Conservation (phyloP, 1,284 basidiomycete genomes). For the Polyporus tsugae region DNA sequence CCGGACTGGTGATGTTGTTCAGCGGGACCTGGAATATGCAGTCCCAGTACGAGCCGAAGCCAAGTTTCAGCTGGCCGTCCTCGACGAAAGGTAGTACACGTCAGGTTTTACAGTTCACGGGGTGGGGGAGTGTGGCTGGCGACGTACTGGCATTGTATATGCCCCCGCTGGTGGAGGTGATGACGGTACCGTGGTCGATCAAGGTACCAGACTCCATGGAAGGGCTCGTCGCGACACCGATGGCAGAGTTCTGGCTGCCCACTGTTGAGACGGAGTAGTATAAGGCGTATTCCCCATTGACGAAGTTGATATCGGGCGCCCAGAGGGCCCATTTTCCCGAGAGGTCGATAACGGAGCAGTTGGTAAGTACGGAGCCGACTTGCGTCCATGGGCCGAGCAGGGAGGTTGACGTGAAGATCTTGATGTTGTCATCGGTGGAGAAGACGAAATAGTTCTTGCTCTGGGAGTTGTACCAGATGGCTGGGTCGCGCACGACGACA, state of each 20-base stretch:
- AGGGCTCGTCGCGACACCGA: constrained; percentile 43
- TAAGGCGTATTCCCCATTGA: constrained; percentile 34
- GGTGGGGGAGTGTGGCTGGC: background rate
- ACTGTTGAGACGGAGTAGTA: constrained; percentile 45
- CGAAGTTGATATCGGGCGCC: constrained; percentile 28
- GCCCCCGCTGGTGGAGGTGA: constrained; percentile 39
- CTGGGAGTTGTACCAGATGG: constrained; percentile 14
- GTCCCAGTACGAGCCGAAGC: constrained; percentile 22
- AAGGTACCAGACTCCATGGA: constrained; percentile 44
- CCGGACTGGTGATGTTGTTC: background rate
- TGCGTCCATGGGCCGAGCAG: constrained; percentile 25
- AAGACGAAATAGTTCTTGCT: constrained; percentile 20
- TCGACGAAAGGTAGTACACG: constrained; percentile 20
- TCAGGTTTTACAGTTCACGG: constrained; percentile 1
- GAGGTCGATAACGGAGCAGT: constrained; percentile 22
- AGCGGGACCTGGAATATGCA: constrained; percentile 18
- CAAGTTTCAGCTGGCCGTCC: constrained; percentile 15
- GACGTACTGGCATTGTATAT: constrained; percentile 42
- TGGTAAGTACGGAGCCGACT: constrained; percentile 23
- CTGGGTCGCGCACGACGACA: constrained; percentile 15
- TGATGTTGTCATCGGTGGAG: constrained; percentile 12
- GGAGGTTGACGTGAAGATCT: constrained; percentile 11
- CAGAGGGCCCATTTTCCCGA: constrained; percentile 22
- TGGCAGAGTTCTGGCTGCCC: constrained; percentile 44
- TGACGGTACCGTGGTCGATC: constrained; percentile 44